Percentiles rank a stretch among this genome's conserved stretches.
These are phyloP conservation scores for Thielaviopsis ethacetica DNA, from an alignment of 2,329 filamentous ascomycete genomes.

Conservation along the genomic window DNA sequence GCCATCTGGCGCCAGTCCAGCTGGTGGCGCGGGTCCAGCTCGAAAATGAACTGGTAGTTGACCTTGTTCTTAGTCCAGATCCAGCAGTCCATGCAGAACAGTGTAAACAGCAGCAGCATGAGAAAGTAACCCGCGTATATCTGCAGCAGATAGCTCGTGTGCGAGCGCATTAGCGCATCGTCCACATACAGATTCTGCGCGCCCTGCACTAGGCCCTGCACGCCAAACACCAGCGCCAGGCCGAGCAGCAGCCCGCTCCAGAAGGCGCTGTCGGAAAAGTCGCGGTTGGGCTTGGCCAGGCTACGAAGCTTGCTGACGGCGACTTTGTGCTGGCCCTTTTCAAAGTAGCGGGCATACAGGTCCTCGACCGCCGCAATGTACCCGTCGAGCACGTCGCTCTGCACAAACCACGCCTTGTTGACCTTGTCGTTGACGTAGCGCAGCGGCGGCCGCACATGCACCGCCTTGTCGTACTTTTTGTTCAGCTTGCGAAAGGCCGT, in stretches of 20 bases:
- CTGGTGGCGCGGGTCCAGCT: slow-evolving; percentile 74
- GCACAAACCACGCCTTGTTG: slow-evolving; percentile 78
- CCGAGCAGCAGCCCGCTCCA: slow-evolving; percentile 51
- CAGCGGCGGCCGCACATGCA: slow-evolving; percentile 58
- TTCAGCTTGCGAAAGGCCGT: slow-evolving; percentile 95
- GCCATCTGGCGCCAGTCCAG: slow-evolving; percentile 81
- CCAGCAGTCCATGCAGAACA: slow-evolving; percentile 77
- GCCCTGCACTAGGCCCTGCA: slow-evolving; percentile 50
- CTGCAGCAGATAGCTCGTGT: slow-evolving; percentile 60
- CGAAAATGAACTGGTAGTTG: slow-evolving; percentile 94
- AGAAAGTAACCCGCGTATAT: slow-evolving; percentile 89
- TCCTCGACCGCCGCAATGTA: slow-evolving; percentile 74
- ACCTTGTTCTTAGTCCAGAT: slow-evolving; percentile 74
- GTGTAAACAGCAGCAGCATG: slow-evolving; percentile 57
- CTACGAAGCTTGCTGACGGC: slow-evolving; percentile 75
- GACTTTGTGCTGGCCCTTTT: slow-evolving; percentile 81
- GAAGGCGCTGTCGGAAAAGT: slow-evolving; percentile 38
- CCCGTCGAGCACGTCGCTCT: slow-evolving; percentile 67
- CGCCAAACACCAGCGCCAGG: slow-evolving; percentile 45
- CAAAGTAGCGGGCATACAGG: slow-evolving; percentile 87
- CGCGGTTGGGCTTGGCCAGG: slow-evolving; percentile 35
- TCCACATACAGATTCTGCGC: slow-evolving; percentile 32
- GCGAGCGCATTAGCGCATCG: slow-evolving; percentile 30
- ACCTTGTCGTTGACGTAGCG: slow-evolving; percentile 86
- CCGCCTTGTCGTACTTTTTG: slow-evolving; percentile 94